A percentile compares a stretch with the other conserved stretches of the same genome.
Evolutionary conservation across 176 grass and related monocot genomes (phyloP).

Genomic region (Neostapfia colusana): DNA sequence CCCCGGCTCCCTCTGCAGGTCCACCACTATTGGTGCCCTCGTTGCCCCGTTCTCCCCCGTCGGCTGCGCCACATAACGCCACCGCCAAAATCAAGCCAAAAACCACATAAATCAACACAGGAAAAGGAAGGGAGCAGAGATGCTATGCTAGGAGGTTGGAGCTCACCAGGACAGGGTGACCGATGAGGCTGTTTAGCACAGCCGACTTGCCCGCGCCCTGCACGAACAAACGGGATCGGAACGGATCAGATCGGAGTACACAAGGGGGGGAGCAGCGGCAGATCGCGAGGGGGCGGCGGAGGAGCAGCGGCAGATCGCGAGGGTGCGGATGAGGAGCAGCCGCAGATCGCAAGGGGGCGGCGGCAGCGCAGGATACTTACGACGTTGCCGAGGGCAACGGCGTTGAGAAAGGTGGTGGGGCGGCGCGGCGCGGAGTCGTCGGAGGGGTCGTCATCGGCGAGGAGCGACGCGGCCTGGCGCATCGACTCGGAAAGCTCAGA

Average conservation of each 20-base stretch:
- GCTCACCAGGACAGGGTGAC: conserved; percentile 81
- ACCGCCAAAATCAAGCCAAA: conserved; percentile 28
- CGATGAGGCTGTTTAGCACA: conserved; percentile 88
- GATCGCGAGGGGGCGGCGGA: conserved; percentile 28
- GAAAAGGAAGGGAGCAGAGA: not conserved
- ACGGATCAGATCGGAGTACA: conserved; percentile 41
- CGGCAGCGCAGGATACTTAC: conserved; percentile 43
- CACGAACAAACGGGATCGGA: conserved; percentile 21
- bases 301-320: conserved; percentile 24
- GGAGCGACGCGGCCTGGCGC: conserved; percentile 83
- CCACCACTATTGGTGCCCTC: conserved; percentile 76
- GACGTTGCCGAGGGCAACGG: conserved; percentile 88
- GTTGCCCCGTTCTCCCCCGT: conserved; percentile 98
- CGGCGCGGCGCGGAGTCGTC: conserved; percentile 55
- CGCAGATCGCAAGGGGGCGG: conserved; percentile 35
- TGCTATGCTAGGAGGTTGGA: not conserved
- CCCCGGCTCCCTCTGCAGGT: conserved; percentile 71
- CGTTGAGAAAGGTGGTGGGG: conserved; percentile 86
- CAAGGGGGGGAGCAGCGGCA: not conserved
- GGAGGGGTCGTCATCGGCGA: conserved; percentile 87
- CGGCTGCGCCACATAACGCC: conserved; percentile 52
- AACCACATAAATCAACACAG: not conserved
- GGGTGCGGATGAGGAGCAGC: not conserved
- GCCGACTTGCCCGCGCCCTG: conserved; percentile 94
- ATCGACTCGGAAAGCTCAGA: conserved; percentile 77